Base-by-base conservation (phyloP, 1,139 yeast species). In the Komagataea norvegica region DNA sequence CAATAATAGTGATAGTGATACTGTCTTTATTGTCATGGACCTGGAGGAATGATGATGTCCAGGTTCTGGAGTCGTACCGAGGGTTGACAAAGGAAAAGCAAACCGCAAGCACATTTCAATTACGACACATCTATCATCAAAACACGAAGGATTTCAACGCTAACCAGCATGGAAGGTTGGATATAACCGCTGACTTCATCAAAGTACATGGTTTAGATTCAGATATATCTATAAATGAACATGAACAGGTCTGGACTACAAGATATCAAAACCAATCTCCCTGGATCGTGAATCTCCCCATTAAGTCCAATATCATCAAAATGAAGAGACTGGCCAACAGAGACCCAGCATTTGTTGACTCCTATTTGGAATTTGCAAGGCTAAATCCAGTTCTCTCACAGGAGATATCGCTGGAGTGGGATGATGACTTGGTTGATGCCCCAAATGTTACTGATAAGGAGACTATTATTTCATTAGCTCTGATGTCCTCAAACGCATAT, bases 401-500 rank as follows among this genome's bases (percentile, higher is more conserved):
- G 10, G 60, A 57, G 44, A 67, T 77, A 7, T 52, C 64, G 22
- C 54, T 80, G 11, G 85, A 79, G 34, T 82, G 89, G 67, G 23
- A 36, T 17, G 56, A 57, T 22, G 62, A 55, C 22, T 81, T 67
- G 52, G 67, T 80, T 3, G 41, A 62, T 1, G 72, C 83, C 1
- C 98, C 98, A 0, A 77, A 91, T 52, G 64, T 91, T 8, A 62
- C 75, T 3, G 95, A 89, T 59, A 72, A 72, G 38, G 77, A 76
- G 28, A 84, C 96, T 0, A 58, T 91, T 6, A 67, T 89, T 5
- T 66, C 84, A 2, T 63, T 91, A 32, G 98, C 97, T 0, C 64
- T 82, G 40, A 83, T 91, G 74, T 78, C 96, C 0, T 84, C 95
- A 2, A 85, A 91, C 60, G 97, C 98, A 3, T 91, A 91, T 55